Evolutionary conservation across 768 basidiomycete species (phyloP).

Genomic region (Agrocybe pediades): DNA sequence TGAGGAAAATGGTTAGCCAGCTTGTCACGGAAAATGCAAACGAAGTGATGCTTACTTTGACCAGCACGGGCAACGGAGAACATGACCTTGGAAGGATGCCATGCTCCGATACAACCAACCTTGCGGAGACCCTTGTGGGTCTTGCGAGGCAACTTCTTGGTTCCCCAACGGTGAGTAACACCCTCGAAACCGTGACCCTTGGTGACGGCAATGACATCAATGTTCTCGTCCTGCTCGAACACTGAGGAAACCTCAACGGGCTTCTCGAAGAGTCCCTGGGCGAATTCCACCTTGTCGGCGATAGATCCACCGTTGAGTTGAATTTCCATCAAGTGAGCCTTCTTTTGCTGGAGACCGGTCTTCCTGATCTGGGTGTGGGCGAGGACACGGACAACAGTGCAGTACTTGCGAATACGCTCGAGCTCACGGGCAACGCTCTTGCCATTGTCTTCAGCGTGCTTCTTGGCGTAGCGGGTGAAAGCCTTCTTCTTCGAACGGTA

Average conservation of each 20-base stretch:
- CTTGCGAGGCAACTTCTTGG: conserved; percentile 97
- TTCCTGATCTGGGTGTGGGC: conserved; percentile 99
- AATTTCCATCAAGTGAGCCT: conserved; percentile 99
- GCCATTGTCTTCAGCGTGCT: conserved; percentile 93
- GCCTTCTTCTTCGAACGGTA: conserved; percentile 99
- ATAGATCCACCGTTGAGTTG: conserved; percentile 97
- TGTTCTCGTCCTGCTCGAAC: conserved; percentile 96
- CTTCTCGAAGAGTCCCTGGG: conserved; percentile 95
- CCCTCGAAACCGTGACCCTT: conserved; percentile 99
- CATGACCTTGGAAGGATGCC: conserved; percentile 99
- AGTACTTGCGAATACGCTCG: conserved; percentile 99
- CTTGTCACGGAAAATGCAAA: conserved; percentile 1
- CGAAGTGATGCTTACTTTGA: conserved; percentile 75
- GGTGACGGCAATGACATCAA: conserved; percentile 97
- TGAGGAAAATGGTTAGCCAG: not conserved
- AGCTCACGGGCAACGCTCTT: conserved; percentile 93
- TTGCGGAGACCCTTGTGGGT: conserved; percentile 99
- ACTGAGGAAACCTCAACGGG: conserved; percentile 80
- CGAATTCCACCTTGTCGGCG: conserved; percentile 97
- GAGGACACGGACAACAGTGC: conserved; percentile 98
- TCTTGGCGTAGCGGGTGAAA: conserved; percentile 99
- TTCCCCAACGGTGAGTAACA: conserved; percentile 99
- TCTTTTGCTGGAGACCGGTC: conserved; percentile 98
- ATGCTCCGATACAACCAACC: conserved; percentile 98
- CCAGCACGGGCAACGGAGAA: conserved; percentile 99